phyloP scores from a whole-genome alignment of 148 eudicot genomes.

The Diospyros lotus region DNA sequence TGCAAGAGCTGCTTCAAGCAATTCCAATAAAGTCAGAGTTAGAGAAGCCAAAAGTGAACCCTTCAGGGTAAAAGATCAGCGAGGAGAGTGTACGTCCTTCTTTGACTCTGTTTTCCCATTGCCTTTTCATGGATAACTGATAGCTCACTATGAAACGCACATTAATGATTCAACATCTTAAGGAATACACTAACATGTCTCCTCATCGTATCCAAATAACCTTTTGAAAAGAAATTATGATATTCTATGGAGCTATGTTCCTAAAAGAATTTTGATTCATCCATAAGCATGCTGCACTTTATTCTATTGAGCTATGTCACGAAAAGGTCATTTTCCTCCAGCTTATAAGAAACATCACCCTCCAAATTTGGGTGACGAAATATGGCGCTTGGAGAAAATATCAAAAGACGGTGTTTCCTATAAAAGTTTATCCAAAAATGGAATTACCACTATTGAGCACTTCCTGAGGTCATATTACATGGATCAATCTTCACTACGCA shows the following conservation, averaged over 20 bases:
- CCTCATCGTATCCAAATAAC: neutral
- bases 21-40: slow-evolving; percentile 28
- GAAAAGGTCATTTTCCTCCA: slow-evolving; percentile 24
- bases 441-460: slow-evolving; percentile 52
- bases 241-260: neutral
- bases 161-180: neutral
- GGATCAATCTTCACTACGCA: slow-evolving; percentile 32
- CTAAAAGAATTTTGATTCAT: too few relatives aligned
- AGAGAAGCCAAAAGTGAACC: slow-evolving; percentile 74
- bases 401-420: slow-evolving; percentile 63
- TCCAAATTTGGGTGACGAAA: slow-evolving; percentile 62
- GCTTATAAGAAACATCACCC: slow-evolving; percentile 77
- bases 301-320: too few relatives aligned
- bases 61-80: slow-evolving; percentile 76
- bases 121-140: neutral
- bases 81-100: slow-evolving; percentile 71
- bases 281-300: too few relatives aligned
- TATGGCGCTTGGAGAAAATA: slow-evolving; percentile 75
- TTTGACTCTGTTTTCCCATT: neutral
- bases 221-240: neutral
- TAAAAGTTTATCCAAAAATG: slow-evolving; percentile 33
- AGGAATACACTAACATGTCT: neutral
- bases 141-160: neutral
- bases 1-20: slow-evolving; percentile 32
- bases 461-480: slow-evolving; percentile 41